These are phyloP conservation scores for Macrolepiota fuliginosa DNA, from an alignment of 768 basidiomycete species.

Conservation along the genomic window DNA sequence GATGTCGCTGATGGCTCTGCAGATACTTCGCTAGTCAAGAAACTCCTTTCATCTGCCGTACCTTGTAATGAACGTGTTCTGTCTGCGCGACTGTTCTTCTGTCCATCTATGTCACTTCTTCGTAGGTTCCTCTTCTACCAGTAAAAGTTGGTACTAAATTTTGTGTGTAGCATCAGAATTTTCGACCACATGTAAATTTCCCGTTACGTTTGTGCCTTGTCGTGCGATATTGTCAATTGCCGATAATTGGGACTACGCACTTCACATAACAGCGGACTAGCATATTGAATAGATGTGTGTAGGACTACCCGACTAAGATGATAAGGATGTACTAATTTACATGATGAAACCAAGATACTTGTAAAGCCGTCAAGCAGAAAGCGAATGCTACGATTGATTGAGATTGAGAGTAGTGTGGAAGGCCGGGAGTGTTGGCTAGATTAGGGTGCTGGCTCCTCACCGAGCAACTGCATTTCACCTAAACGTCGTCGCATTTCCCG, in stretches of 20 bases:
- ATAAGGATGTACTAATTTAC: background rate
- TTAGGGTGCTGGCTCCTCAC: conserved; percentile 55
- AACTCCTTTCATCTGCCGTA: background rate
- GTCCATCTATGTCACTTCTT: conserved; percentile 22
- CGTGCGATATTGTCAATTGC: conserved; percentile 40
- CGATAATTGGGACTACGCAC: conserved; percentile 55
- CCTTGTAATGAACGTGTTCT: conserved; percentile 19
- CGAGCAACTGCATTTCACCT: conserved; percentile 74
- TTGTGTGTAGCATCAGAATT: background rate
- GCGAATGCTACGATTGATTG: background rate
- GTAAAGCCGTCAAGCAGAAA: background rate
- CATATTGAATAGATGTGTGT: background rate
- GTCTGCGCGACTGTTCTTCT: conserved; percentile 49
- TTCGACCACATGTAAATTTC: conserved; percentile 15
- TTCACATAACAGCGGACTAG: conserved; percentile 39
- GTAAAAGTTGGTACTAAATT: background rate
- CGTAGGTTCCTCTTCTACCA: conserved; percentile 23
- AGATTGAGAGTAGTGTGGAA: background rate
- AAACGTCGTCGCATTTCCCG: conserved; percentile 83
- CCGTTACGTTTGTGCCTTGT: conserved; percentile 53
- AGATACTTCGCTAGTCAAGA: background rate
- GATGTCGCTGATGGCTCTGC: background rate
- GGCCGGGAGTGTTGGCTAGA: background rate
- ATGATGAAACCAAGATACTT: background rate
- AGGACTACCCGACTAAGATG: background rate